Conservation (phyloP, 2,329 filamentous ascomycete genomes). For the Arthroderma sp. region DNA sequence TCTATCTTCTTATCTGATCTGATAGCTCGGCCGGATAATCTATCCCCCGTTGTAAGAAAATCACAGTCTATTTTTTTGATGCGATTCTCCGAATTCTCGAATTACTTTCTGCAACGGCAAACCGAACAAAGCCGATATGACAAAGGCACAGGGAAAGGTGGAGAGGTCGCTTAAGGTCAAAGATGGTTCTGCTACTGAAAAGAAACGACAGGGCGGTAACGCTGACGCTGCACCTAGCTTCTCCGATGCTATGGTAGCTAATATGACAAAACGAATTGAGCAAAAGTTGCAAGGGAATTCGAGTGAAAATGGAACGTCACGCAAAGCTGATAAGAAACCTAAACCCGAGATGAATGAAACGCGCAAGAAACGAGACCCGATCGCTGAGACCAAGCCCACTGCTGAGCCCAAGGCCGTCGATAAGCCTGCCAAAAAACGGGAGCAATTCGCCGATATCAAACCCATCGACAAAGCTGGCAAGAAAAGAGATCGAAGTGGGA, state of each 20-base stretch:
- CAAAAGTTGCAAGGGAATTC: conserved; percentile 24
- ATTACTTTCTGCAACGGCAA: background rate
- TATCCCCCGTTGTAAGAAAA: background rate
- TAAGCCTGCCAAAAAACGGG: conserved; percentile 17
- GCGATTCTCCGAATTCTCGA: background rate
- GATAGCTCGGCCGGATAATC: background rate
- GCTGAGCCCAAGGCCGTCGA: background rate
- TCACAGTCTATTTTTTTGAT: background rate
- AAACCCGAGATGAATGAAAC: conserved; percentile 13
- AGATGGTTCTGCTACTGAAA: conserved; percentile 13
- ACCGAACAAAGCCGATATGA: background rate
- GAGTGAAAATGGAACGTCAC: conserved; percentile 15
- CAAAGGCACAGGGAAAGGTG: conserved; percentile 31
- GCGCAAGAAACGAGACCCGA: background rate
- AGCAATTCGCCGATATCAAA: background rate
- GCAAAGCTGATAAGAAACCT: conserved; percentile 19
- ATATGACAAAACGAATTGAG: conserved; percentile 33
- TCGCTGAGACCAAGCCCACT: background rate
- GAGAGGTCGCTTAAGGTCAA: conserved; percentile 20
- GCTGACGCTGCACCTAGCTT: conserved; percentile 23
- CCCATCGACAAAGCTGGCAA: conserved; percentile 24
- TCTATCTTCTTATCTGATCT: background rate
- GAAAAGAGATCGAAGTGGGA: conserved; percentile 37
- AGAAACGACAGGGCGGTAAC: conserved; percentile 15
- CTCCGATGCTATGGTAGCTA: conserved; percentile 30